Percentiles rank a stretch among this genome's conserved stretches.
These are phyloP conservation scores for Mycena rebaudengoi DNA, from an alignment of 768 basidiomycete species.

Conservation along the genomic window DNA sequence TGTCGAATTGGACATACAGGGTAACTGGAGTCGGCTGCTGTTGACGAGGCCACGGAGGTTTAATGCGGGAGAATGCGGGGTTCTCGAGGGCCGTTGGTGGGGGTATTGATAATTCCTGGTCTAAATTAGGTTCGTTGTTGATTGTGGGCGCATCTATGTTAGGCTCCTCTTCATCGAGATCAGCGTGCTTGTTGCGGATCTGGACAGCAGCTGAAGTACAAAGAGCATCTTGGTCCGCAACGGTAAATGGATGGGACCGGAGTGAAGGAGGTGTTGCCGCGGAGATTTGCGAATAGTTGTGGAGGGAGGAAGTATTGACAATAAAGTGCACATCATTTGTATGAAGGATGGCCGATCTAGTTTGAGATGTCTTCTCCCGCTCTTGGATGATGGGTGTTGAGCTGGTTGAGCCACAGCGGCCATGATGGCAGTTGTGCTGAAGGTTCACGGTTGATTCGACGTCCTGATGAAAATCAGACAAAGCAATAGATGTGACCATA, in stretches of 20 bases:
- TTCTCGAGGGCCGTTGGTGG: neutral
- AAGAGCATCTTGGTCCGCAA: neutral
- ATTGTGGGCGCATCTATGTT: too few species aligned
- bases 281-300: constrained; percentile 22
- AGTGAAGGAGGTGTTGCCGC: neutral
- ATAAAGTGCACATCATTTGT: constrained; percentile 13
- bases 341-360: constrained; percentile 9
- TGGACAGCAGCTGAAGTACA: neutral
- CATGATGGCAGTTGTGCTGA: constrained; percentile 26
- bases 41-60: too few species aligned
- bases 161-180: neutral
- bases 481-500: neutral
- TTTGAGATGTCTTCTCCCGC: constrained; percentile 5
- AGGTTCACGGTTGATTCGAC: constrained; percentile 24
- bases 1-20: neutral
- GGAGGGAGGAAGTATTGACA: constrained; percentile 27
- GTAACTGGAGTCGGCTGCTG: neutral
- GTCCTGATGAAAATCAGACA: constrained; percentile 20
- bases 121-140: neutral
- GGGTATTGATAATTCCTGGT: neutral
- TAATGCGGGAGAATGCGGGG: too few species aligned
- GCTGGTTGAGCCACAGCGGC: constrained; percentile 2
- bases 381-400: constrained; percentile 12
- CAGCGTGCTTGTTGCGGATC: neutral
- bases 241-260: neutral